phyloP scores from a whole-genome alignment of 192 early-diverging fungal species.

The Mortierella alpina region DNA sequence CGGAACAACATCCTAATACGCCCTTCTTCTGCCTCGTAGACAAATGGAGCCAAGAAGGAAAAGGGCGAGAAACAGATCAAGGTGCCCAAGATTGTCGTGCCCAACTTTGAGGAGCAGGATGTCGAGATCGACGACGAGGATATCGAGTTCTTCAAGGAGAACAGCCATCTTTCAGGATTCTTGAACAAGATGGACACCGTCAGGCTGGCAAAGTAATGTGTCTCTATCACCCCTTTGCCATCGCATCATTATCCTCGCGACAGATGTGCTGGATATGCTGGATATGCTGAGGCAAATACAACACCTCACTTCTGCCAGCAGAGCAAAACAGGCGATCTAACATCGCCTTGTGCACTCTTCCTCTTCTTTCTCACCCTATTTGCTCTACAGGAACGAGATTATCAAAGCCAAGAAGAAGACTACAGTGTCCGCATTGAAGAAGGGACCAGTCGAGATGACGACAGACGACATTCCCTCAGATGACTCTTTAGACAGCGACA shows the following conservation, averaged over 20 bases:
- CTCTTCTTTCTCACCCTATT: background rate
- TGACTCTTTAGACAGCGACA: constrained; percentile 41
- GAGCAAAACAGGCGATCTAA: background rate
- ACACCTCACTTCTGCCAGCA: no score
- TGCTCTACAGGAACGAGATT: constrained; percentile 43
- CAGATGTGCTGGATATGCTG: background rate
- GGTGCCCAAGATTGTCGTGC: constrained; percentile 53
- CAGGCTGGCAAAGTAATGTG: constrained; percentile 67
- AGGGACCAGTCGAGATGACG: constrained; percentile 52
- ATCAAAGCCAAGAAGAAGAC: constrained; percentile 55
- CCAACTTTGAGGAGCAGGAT: constrained; percentile 66
- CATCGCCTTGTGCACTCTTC: background rate
- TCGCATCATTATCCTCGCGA: background rate
- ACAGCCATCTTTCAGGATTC: constrained; percentile 70
- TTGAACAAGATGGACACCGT: constrained; percentile 72
- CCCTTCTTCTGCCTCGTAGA: background rate
- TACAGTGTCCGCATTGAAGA: constrained; percentile 26
- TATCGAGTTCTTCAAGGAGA: constrained; percentile 77
- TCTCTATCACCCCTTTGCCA: background rate
- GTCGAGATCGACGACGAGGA: constrained; percentile 77
- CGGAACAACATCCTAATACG: background rate
- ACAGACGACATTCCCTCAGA: constrained; percentile 46
- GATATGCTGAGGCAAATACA: background rate
- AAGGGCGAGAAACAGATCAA: constrained; percentile 51
- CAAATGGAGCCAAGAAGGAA: constrained; percentile 29